A percentile compares a stretch with the other conserved stretches of the same genome.
These are phyloP conservation scores for Epichloe gansuensis DNA, from an alignment of 2,329 filamentous ascomycete genomes.

Conservation along the genomic window DNA sequence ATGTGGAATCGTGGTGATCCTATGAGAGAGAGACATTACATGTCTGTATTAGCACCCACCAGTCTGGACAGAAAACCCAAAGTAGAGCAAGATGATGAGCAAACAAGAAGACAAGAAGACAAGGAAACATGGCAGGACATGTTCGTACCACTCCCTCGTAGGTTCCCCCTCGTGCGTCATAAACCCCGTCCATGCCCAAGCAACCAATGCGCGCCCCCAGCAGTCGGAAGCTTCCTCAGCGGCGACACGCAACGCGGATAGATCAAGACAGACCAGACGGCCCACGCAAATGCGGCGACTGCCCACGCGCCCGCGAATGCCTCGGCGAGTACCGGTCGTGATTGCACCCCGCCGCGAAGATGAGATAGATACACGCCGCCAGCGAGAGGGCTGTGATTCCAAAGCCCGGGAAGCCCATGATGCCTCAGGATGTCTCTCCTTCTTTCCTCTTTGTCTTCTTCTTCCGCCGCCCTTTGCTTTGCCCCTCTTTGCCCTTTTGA, in stretches of 20 bases:
- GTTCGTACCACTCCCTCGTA: constrained; percentile 33
- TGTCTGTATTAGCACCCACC: constrained; percentile 17
- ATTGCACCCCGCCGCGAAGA: constrained; percentile 14
- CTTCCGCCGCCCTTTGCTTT: not conserved
- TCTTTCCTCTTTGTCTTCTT: not conserved
- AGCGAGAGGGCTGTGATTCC: constrained; percentile 15
- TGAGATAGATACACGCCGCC: constrained; percentile 11
- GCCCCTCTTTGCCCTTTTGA: not conserved
- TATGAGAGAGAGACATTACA: constrained; percentile 15
- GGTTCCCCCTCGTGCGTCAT: constrained; percentile 29
- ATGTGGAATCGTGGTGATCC: constrained; percentile 51
- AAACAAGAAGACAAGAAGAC: not conserved
- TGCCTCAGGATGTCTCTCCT: too few species aligned
- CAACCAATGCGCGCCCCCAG: constrained; percentile 29
- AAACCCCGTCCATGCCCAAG: constrained; percentile 36
- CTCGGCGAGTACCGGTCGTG: constrained; percentile 18
- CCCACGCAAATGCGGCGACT: constrained; percentile 23
- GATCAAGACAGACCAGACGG: constrained; percentile 31
- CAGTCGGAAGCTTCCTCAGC: constrained; percentile 34
- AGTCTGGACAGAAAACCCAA: not conserved
- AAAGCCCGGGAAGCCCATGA: not conserved
- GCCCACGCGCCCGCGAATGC: constrained; percentile 25
- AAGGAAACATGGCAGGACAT: not conserved
- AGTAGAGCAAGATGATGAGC: not conserved
- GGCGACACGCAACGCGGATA: constrained; percentile 40